phyloP scores from a whole-genome alignment of 352 stramenopile genomes.

The Blastocystis sp. region DNA sequence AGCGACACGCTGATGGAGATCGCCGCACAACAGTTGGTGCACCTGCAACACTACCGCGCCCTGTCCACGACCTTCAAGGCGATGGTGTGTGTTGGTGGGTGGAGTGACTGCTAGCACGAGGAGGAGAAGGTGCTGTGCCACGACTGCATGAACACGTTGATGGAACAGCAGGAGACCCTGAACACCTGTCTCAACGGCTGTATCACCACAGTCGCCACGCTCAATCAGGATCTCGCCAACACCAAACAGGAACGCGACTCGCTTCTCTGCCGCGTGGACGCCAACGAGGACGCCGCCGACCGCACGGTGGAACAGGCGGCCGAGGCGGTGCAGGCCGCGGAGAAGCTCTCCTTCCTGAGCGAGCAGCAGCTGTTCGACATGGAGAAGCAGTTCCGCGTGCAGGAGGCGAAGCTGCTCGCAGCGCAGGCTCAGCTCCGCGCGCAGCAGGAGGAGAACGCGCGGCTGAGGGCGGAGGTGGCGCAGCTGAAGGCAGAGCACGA shows the following conservation, averaged over 20 bases:
- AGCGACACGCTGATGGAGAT: slow-evolving; percentile 55
- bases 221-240: neutral
- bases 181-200: slow-evolving; percentile 47
- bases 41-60: slow-evolving; percentile 39
- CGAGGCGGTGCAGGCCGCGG: slow-evolving; percentile 12
- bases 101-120: neutral
- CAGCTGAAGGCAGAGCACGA: neutral
- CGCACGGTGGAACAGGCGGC: slow-evolving; percentile 28
- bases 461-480: neutral
- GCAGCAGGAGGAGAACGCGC: neutral
- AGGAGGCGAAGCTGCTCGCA: slow-evolving; percentile 32
- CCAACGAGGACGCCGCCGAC: slow-evolving; percentile 44
- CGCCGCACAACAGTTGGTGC: slow-evolving; percentile 42
- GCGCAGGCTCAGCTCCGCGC: neutral
- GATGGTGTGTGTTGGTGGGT: neutral
- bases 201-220: neutral
- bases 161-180: slow-evolving; percentile 60
- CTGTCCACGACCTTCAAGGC: slow-evolving; percentile 16
- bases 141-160: slow-evolving; percentile 15
- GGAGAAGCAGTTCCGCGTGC: slow-evolving; percentile 18
- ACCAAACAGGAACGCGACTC: neutral
- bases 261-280: slow-evolving; percentile 6
- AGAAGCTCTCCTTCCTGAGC: slow-evolving; percentile 28
- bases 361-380: slow-evolving; percentile 41
- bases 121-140: slow-evolving; percentile 9